phyloP scores from a whole-genome alignment of 2,329 filamentous ascomycete species.

The Sporothrix euskadiensis region DNA sequence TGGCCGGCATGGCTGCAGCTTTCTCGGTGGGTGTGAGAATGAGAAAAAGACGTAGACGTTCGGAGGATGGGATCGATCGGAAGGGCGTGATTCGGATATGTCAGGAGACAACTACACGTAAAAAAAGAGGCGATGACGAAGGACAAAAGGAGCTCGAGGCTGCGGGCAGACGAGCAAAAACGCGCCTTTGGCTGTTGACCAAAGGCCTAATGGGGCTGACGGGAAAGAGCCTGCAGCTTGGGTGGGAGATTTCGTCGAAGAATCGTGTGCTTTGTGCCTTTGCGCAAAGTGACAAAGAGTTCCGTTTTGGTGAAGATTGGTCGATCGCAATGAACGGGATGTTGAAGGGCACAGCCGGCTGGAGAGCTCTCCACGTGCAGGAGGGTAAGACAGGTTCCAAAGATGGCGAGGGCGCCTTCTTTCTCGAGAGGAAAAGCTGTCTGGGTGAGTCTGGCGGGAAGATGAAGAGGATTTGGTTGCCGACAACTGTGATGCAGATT shows the following conservation, averaged over 20 bases:
- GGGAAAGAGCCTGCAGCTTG: neutral
- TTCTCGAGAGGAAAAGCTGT: neutral
- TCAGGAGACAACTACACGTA: neutral
- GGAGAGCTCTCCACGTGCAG: slow-evolving; percentile 21
- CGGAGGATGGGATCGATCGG: slow-evolving; percentile 17
- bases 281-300: neutral
- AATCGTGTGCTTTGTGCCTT: slow-evolving; percentile 1
- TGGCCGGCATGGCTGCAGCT: slow-evolving; percentile 34
- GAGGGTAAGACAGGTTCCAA: slow-evolving; percentile 5
- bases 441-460: neutral
- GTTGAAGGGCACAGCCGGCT: slow-evolving; percentile 2
- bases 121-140: neutral
- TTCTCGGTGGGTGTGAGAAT: neutral
- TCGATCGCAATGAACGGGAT: slow-evolving; percentile 22
- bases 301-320: slow-evolving; percentile 20
- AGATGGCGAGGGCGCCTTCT: neutral
- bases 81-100: neutral
- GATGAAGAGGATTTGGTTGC: neutral
- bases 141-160: neutral
- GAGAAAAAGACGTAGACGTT: neutral
- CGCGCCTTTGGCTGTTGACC: neutral
- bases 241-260: neutral
- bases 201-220: neutral
- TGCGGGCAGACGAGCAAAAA: slow-evolving; percentile 5
- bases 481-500: neutral